Evolutionary conservation across 768 basidiomycete species (phyloP), one percentile per base, ranked within the genome.

Genomic region (Russula virescens): DNA sequence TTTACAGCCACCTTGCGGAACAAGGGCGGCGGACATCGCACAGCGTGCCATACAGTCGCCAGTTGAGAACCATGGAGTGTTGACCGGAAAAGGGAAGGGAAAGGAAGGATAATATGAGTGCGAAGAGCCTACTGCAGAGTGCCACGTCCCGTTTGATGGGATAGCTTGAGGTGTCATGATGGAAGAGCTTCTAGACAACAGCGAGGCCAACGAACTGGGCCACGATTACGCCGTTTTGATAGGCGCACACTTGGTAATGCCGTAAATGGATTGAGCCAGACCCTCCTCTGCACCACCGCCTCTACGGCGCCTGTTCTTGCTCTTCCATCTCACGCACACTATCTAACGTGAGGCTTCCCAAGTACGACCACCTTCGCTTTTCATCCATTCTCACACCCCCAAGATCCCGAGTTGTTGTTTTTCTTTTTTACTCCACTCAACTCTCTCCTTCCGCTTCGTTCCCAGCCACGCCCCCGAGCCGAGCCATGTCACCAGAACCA

Each of bases 401-500:
- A 38, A 9, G 13, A 4, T 8, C 31, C 31, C 31, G 31, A 31
- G 31, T 31, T n/a, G n/a, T n/a, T n/a, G n/a, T 4, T 31, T 31
- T 31, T 3, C 31, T 31, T 31, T 31, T 38, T 11, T 38, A 14
- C 38, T 38, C 14, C 18, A 43, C 42, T 55, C 26, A 9, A 5
- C 10, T n/a, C 18, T 21, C 4, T 31, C 14, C n/a, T 48, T 2
- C 23, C 5, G 31, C 38, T 42, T n/a, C n/a, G n/a, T n/a, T 13
- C 0, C 51, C 45, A 38, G 9, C 35, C 21, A 7, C 19, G 26
- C 25, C n/a, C n/a, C n/a, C 50, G 8, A 38, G 13, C 38, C 38
- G 38, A 11, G 10, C 34, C 50, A 63, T 63, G 62, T 63, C 62
- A 43, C 62, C 62, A 16, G 47, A 60, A 46, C 62, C 62, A 42